Percentiles rank a stretch among this genome's conserved stretches.
phyloP scores from a whole-genome alignment of 306 rosid genomes.

The Quercus parvula region DNA sequence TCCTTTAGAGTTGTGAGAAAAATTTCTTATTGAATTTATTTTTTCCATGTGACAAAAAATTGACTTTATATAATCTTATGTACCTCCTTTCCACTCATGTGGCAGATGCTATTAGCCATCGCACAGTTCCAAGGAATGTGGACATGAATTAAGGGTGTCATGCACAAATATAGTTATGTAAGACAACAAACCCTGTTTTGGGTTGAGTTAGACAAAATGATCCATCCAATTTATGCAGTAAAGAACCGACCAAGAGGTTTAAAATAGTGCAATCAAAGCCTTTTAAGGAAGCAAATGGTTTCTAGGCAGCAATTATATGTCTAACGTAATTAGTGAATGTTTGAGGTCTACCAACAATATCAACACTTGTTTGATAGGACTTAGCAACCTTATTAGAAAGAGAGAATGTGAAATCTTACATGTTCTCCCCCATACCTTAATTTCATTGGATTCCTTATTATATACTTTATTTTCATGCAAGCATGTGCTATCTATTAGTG shows the following conservation, averaged over 20 bases:
- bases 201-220: conserved; percentile 4
- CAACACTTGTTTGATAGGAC: conserved; percentile 37
- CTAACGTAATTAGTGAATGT: conserved; percentile 35
- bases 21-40: too few species aligned
- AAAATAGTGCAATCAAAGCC: conserved; percentile 33
- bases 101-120: too few species aligned
- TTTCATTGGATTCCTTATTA: conserved; percentile 27
- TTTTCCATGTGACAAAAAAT: too few species aligned
- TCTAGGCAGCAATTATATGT: conserved; percentile 21
- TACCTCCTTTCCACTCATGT: too few species aligned
- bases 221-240: conserved; percentile 14
- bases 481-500: conserved; percentile 64
- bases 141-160: background rate
- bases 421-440: background rate
- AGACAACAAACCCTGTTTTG: conserved; percentile 9
- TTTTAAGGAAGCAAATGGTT: conserved; percentile 71
- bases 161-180: background rate
- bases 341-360: conserved; percentile 62
- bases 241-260: conserved; percentile 43
- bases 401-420: conserved; percentile 9
- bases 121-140: background rate
- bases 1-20: too few species aligned
- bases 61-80: too few species aligned
- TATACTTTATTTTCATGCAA: conserved; percentile 38
- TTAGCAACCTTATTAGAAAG: conserved; percentile 37